A percentile compares a stretch with the other conserved stretches of the same genome.
Evolutionary conservation across 2,329 filamentous ascomycete species (phyloP).

Genomic region (Tolypocladium nubicola): DNA sequence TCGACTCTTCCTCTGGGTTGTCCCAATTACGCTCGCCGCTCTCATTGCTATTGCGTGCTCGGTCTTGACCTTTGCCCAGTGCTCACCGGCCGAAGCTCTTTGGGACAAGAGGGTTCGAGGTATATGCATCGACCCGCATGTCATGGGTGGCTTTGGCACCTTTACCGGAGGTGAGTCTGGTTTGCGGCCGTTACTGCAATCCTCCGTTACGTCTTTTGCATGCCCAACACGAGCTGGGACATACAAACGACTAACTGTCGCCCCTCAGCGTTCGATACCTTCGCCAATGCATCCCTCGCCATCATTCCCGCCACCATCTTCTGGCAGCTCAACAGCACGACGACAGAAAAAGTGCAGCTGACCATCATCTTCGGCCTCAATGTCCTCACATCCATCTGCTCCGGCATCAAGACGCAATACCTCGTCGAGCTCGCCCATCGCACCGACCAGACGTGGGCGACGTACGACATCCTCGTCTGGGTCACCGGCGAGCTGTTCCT

Average conservation of each 20-base stretch:
- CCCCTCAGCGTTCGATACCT: conserved; percentile 10
- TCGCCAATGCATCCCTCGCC: conserved; percentile 11
- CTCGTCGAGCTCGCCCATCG: conserved; percentile 10
- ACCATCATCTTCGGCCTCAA: conserved; percentile 12
- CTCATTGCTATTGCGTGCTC: conserved; percentile 10
- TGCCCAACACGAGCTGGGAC: not conserved
- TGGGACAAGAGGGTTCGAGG: conserved; percentile 10
- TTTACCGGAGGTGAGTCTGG: conserved; percentile 8
- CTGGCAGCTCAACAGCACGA: conserved; percentile 69
- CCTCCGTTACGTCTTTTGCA: not conserved
- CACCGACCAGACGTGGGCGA: conserved; percentile 12
- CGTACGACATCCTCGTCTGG: conserved; percentile 11
- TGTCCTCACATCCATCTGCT: conserved; percentile 12
- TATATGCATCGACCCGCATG: conserved; percentile 8
- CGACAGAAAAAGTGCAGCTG: conserved; percentile 69
- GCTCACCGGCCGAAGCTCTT: conserved; percentile 7
- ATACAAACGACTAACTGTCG: not conserved
- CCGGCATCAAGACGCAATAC: conserved; percentile 13
- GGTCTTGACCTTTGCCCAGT: conserved; percentile 10
- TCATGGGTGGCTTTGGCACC: conserved; percentile 8
- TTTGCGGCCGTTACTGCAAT: not conserved
- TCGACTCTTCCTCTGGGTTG: conserved; percentile 9
- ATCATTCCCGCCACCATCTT: conserved; percentile 11
- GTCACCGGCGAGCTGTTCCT: conserved; percentile 12
- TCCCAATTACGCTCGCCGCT: conserved; percentile 8